phyloP scores from a whole-genome alignment of 208 protist species.

The Trypanosoma platydactyli region DNA sequence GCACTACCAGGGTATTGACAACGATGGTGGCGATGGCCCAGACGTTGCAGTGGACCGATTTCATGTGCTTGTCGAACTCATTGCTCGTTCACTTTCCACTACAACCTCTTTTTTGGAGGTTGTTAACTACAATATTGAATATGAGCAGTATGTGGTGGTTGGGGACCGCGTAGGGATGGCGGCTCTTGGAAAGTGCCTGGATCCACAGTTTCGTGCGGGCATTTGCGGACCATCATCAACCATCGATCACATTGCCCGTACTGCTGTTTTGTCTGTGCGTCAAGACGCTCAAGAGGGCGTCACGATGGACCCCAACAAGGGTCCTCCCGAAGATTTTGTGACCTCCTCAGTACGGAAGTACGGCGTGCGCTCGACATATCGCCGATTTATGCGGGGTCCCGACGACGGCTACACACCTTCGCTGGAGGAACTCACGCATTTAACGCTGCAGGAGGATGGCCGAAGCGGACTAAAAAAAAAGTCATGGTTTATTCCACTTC shows the following conservation, averaged over 20 bases:
- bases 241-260: slow-evolving; percentile 42
- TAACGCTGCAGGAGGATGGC: slow-evolving; percentile 82
- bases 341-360: slow-evolving; percentile 65
- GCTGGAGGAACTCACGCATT: slow-evolving; percentile 68
- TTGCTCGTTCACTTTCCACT: slow-evolving; percentile 51
- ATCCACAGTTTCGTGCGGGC: slow-evolving; percentile 85
- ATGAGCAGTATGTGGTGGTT: slow-evolving; percentile 85
- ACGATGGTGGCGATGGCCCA: slow-evolving; percentile 25
- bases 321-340: slow-evolving; percentile 54
- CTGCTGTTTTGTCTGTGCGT: slow-evolving; percentile 49
- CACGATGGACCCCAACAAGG: slow-evolving; percentile 48
- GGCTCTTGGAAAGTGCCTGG: slow-evolving; percentile 83
- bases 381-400: slow-evolving; percentile 76
- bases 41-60: slow-evolving; percentile 67
- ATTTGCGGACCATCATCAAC: slow-evolving; percentile 25
- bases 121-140: slow-evolving; percentile 71
- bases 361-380: slow-evolving; percentile 54
- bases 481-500: slow-evolving; percentile 88
- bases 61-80: slow-evolving; percentile 75
- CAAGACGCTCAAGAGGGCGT: slow-evolving; percentile 71
- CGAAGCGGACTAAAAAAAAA: slow-evolving; percentile 87
- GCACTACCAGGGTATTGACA: background rate
- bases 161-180: slow-evolving; percentile 72
- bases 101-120: slow-evolving; percentile 88
- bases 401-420: slow-evolving; percentile 84